Conservation (phyloP, 1,139 yeast species). For the Eremothecium coryli region DNA sequence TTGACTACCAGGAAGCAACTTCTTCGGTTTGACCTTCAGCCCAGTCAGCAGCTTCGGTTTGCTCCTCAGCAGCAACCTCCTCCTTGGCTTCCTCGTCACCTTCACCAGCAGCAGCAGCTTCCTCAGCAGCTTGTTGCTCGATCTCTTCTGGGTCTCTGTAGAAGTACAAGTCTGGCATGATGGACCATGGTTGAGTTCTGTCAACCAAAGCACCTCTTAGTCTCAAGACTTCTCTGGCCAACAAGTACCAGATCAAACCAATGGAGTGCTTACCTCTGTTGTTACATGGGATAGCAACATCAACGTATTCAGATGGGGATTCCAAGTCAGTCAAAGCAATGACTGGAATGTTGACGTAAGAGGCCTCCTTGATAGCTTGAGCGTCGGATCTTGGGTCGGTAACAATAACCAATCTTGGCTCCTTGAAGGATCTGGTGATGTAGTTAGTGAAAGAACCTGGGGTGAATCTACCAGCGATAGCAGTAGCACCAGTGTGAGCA, state of each 20-base stretch:
- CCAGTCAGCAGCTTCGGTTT: slow-evolving; percentile 64
- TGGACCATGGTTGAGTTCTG: slow-evolving; percentile 97
- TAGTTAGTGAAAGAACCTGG: slow-evolving; percentile 99
- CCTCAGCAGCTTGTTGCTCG: slow-evolving; percentile 74
- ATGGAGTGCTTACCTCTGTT: slow-evolving; percentile 99
- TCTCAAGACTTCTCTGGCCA: slow-evolving; percentile 99
- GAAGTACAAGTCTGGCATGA: slow-evolving; percentile 99
- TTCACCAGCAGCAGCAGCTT: slow-evolving; percentile 44
- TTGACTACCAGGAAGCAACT: slow-evolving; percentile 33
- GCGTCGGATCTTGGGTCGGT: slow-evolving; percentile 99
- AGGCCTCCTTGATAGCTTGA: slow-evolving; percentile 99
- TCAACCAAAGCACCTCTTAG: slow-evolving; percentile 96
- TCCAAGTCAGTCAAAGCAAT: slow-evolving; percentile 98
- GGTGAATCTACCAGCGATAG: slow-evolving; percentile 99
- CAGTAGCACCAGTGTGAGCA: slow-evolving; percentile 99
- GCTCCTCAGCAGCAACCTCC: slow-evolving; percentile 60
- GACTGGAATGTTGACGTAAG: slow-evolving; percentile 99
- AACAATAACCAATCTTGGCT: slow-evolving; percentile 98
- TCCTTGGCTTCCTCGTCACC: slow-evolving; percentile 51
- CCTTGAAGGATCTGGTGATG: slow-evolving; percentile 99
- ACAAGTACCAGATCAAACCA: slow-evolving; percentile 99
- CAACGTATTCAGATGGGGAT: slow-evolving; percentile 98
- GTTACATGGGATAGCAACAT: slow-evolving; percentile 99
- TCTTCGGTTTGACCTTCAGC: slow-evolving; percentile 56
- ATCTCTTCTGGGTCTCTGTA: slow-evolving; percentile 99